Evolutionary conservation across 2,329 filamentous ascomycete genomes (phyloP).

Genomic region (Phialocephala subalpina): DNA sequence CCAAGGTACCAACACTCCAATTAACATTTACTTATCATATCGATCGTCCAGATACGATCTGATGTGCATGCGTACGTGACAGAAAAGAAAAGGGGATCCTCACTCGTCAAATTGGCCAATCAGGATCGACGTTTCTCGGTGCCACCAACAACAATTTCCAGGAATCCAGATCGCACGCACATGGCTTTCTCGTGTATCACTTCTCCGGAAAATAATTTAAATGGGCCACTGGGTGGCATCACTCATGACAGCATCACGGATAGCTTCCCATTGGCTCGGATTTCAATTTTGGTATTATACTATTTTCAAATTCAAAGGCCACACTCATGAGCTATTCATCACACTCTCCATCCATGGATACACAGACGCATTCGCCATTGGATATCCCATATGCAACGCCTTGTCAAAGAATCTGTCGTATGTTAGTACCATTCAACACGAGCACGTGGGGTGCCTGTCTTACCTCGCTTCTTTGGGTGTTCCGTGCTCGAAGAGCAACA

Average conservation of each 20-base stretch:
- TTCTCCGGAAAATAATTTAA: neutral
- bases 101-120: neutral
- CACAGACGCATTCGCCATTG: constrained; percentile 62
- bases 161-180: neutral
- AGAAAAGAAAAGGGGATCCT: neutral
- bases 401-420: constrained; percentile 59
- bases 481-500: constrained; percentile 70
- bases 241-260: neutral
- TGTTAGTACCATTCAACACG: neutral
- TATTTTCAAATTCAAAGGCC: neutral
- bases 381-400: constrained; percentile 73
- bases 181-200: neutral
- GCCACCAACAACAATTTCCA: neutral
- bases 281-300: neutral
- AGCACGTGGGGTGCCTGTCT: constrained; percentile 5
- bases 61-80: neutral
- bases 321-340: constrained; percentile 23
- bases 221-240: neutral
- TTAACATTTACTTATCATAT: neutral
- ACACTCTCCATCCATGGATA: constrained; percentile 70
- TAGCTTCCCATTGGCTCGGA: neutral
- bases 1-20: too few species aligned
- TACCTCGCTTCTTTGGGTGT: constrained; percentile 69
- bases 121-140: neutral
- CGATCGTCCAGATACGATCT: neutral